A percentile compares a stretch with the other conserved stretches of the same genome.
These are phyloP conservation scores for Colletotrichum cereale DNA, from an alignment of 2,329 filamentous ascomycete genomes.

Conservation along the genomic window DNA sequence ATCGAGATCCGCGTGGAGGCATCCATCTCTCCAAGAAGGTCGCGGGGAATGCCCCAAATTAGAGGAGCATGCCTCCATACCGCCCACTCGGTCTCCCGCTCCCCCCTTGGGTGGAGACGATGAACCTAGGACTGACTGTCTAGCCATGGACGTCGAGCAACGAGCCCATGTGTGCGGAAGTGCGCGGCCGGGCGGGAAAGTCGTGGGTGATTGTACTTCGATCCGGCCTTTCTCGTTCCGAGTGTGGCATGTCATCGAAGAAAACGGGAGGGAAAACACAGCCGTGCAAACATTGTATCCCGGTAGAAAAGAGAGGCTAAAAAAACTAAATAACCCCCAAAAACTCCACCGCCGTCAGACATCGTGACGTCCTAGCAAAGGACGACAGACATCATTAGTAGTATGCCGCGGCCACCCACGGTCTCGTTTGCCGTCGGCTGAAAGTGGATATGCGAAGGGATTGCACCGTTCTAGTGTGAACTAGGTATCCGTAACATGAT, in stretches of 20 bases:
- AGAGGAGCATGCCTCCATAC: background rate
- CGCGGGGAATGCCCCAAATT: conserved; percentile 11
- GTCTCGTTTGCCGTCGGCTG: conserved; percentile 40
- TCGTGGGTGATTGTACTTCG: conserved; percentile 31
- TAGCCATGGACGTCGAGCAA: background rate
- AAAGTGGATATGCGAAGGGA: conserved; percentile 35
- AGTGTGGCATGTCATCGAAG: conserved; percentile 16
- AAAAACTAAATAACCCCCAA: background rate
- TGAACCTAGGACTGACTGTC: background rate
- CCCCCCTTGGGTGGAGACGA: conserved; percentile 11
- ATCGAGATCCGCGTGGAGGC: background rate
- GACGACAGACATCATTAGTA: background rate
- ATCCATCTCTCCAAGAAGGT: conserved; percentile 7
- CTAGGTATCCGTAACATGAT: background rate
- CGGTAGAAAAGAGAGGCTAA: background rate
- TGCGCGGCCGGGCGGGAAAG: conserved; percentile 23
- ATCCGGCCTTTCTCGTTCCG: conserved; percentile 25
- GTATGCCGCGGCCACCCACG: conserved; percentile 22
- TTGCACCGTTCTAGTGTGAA: conserved; percentile 26
- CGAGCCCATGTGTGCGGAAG: conserved; percentile 24
- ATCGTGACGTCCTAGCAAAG: conserved; percentile 1
- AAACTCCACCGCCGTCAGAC: background rate
- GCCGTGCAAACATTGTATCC: conserved; percentile 11
- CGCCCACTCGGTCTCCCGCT: conserved; percentile 17
- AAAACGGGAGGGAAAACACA: conserved; percentile 1